Percentiles rank a stretch among this genome's conserved stretches.
These are phyloP conservation scores for Petunia axillaris DNA, from an alignment of 257 asterid species.

Conservation along the genomic window DNA sequence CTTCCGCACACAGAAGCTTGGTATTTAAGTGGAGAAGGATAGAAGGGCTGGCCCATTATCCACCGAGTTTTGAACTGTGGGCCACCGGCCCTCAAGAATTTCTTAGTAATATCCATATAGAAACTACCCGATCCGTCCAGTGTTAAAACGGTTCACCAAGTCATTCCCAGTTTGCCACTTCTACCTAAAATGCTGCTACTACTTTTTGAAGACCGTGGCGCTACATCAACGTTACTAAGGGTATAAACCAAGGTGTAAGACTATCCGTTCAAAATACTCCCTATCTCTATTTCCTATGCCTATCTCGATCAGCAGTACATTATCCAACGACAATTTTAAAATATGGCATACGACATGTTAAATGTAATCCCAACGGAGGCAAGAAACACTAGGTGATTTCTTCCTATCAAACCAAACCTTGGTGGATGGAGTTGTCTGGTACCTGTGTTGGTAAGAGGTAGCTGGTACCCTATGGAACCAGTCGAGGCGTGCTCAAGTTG, in stretches of 20 bases:
- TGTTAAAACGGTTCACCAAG: slow-evolving; percentile 12
- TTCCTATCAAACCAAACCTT: no score
- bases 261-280: slow-evolving; percentile 1
- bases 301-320: neutral
- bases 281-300: neutral
- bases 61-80: no score
- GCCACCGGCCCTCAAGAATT: no score
- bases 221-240: neutral
- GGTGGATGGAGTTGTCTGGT: no score
- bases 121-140: slow-evolving; percentile 12
- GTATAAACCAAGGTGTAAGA: neutral
- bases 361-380: neutral
- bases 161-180: neutral
- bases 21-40: no score
- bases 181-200: neutral
- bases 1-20: no score
- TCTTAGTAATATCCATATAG: neutral
- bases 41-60: no score
- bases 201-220: neutral
- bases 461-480: no score
- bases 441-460: no score
- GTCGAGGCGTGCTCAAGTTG: no score
- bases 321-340: neutral
- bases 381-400: no score
- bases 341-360: neutral